phyloP scores from a whole-genome alignment of 768 basidiomycete species.

The Leccinum rimulosum region DNA sequence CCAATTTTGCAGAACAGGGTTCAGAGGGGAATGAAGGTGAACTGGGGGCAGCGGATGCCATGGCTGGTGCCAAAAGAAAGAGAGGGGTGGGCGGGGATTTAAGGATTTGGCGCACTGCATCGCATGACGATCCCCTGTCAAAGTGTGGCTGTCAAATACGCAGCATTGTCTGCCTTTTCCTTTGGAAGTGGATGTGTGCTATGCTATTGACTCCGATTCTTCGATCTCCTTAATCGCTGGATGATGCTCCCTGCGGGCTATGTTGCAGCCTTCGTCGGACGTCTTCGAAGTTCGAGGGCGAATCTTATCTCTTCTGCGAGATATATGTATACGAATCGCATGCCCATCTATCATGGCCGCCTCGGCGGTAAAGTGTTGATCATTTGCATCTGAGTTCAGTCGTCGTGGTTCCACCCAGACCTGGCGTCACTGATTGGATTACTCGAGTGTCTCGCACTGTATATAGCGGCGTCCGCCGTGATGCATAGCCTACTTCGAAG shows the following conservation, averaged over 20 bases:
- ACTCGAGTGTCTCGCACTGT: too few relatives aligned
- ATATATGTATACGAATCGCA: neutral
- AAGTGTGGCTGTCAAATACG: neutral
- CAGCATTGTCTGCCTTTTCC: neutral
- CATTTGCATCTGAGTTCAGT: too few relatives aligned
- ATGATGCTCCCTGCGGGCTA: neutral
- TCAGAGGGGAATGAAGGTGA: neutral
- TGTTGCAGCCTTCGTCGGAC: neutral
- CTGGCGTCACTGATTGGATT: too few relatives aligned
- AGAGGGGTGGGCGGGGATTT: too few relatives aligned
- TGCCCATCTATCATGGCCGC: too few relatives aligned
- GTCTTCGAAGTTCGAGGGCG: neutral
- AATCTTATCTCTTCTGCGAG: neutral
- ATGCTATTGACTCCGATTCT: too few relatives aligned
- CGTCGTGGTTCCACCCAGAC: too few relatives aligned
- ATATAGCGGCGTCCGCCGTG: too few relatives aligned
- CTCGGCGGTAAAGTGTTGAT: too few relatives aligned
- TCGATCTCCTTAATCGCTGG: neutral
- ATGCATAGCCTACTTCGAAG: too few relatives aligned
- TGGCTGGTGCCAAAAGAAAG: too few relatives aligned
- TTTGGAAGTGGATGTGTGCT: neutral
- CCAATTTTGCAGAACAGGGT: slow-evolving; percentile 1
- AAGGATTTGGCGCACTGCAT: neutral
- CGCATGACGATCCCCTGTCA: neutral
- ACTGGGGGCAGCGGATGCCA: neutral